Evolutionary conservation across 371 early-diverging fungal genomes (phyloP).

Genomic region (Amoeboaphelidium occidentale): DNA sequence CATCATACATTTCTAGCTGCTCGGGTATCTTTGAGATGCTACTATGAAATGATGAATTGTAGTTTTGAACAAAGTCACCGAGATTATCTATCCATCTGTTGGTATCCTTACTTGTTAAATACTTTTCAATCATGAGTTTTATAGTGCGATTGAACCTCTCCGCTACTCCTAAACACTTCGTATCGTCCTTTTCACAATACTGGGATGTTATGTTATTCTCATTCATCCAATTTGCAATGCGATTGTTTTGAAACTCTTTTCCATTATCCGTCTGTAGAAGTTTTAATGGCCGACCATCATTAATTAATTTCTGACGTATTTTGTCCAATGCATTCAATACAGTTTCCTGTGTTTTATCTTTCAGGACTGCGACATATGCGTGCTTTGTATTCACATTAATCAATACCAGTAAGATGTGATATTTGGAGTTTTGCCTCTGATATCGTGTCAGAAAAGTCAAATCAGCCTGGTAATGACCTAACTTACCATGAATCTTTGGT

Average conservation of each 20-base stretch:
- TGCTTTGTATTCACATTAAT: background rate
- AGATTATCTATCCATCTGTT: constrained; percentile 1
- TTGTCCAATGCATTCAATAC: background rate
- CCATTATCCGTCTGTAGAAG: background rate
- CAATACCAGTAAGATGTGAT: background rate
- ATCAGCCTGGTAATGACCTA: background rate
- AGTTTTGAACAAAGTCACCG: background rate
- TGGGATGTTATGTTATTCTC: background rate
- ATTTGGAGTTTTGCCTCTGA: constrained; percentile 1
- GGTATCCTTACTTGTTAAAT: background rate
- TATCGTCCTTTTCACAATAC: background rate
- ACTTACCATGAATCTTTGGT: constrained; percentile 1
- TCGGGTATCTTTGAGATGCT: constrained; percentile 1
- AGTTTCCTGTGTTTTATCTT: background rate
- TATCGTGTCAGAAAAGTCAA: background rate
- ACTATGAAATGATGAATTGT: constrained; percentile 1
- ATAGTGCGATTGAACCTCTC: constrained; percentile 1
- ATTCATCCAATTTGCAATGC: constrained; percentile 1
- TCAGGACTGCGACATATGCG: constrained; percentile 1
- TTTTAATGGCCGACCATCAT: constrained; percentile 1
- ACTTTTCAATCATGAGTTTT: constrained; percentile 1
- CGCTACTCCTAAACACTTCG: background rate
- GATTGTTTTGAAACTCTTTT: constrained; percentile 1
- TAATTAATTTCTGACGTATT: background rate
- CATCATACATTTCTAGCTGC: constrained; percentile 1